Conservation (phyloP, 208 protist species). For the Trypanosoma theileri region DNA sequence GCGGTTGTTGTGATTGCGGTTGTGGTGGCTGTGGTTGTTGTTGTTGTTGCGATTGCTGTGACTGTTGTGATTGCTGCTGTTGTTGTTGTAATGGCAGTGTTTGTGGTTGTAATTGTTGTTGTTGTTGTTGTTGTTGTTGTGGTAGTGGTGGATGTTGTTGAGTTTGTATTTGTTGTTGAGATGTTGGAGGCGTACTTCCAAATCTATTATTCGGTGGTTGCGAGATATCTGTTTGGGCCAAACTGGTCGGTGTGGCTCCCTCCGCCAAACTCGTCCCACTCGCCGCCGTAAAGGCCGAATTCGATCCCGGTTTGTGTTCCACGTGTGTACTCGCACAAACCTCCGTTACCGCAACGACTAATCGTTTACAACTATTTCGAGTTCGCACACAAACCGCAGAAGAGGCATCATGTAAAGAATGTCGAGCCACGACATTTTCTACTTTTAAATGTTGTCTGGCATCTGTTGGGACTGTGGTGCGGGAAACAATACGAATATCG, state of each 20-base stretch:
- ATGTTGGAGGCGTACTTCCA: too few relatives aligned
- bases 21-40: background rate
- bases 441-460: constrained; percentile 41
- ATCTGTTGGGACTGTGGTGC: constrained; percentile 43
- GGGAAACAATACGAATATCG: constrained; percentile 83
- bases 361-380: constrained; percentile 79
- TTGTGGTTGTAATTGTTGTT: constrained; percentile 2
- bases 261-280: too few relatives aligned
- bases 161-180: too few relatives aligned
- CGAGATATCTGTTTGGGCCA: too few relatives aligned
- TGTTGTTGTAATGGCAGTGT: constrained; percentile 9
- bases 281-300: too few relatives aligned
- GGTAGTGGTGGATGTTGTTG: background rate
- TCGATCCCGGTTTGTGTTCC: background rate
- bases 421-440: constrained; percentile 57
- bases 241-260: too few relatives aligned
- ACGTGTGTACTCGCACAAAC: constrained; percentile 35
- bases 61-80: constrained; percentile 15
- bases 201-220: too few relatives aligned
- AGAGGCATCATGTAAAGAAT: constrained; percentile 67
- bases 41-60: background rate
- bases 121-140: background rate
- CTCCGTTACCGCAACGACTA: constrained; percentile 71
- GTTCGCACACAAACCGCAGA: constrained; percentile 76
- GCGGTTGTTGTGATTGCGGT: background rate